Conservation (phyloP, 1,284 basidiomycete species). For the Puccinia hordei region DNA sequence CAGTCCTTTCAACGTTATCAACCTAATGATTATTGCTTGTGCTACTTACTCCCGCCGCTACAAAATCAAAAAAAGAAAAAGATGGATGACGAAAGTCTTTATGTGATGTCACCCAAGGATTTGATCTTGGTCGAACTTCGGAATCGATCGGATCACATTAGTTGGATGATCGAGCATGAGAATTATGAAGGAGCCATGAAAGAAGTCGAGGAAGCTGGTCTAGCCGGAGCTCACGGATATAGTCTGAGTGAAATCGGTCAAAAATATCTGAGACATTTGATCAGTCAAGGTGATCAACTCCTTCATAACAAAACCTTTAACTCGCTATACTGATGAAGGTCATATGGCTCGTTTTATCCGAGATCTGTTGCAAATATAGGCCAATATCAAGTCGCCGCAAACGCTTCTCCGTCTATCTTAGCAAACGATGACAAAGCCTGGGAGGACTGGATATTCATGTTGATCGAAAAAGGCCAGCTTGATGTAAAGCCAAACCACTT, state of each 20-base stretch:
- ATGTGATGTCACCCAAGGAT: slow-evolving; percentile 82
- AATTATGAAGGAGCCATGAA: slow-evolving; percentile 84
- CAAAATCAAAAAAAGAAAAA: slow-evolving; percentile 43
- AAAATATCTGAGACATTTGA: slow-evolving; percentile 44
- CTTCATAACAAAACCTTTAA: neutral
- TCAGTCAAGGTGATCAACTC: slow-evolving; percentile 31
- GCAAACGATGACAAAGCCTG: slow-evolving; percentile 76
- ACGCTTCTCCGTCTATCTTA: slow-evolving; percentile 82
- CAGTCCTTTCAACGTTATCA: slow-evolving; percentile 78
- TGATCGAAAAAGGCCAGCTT: slow-evolving; percentile 78
- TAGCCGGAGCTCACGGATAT: slow-evolving; percentile 54
- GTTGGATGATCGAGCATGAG: slow-evolving; percentile 84
- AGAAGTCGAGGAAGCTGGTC: slow-evolving; percentile 74
- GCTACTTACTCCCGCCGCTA: slow-evolving; percentile 54
- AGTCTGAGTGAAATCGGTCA: slow-evolving; percentile 53
- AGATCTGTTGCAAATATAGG: slow-evolving; percentile 62
- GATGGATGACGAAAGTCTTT: slow-evolving; percentile 63
- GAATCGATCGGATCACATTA: slow-evolving; percentile 84
- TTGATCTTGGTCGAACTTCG: slow-evolving; percentile 81
- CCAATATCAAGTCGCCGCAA: slow-evolving; percentile 79
- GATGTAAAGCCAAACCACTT: slow-evolving; percentile 63
- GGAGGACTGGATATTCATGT: slow-evolving; percentile 94
- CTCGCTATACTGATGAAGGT: neutral
- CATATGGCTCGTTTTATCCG: neutral
- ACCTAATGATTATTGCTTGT: slow-evolving; percentile 85